Evolutionary conservation across 768 basidiomycete species (phyloP).

Genomic region (Lactifluus subvellereus): DNA sequence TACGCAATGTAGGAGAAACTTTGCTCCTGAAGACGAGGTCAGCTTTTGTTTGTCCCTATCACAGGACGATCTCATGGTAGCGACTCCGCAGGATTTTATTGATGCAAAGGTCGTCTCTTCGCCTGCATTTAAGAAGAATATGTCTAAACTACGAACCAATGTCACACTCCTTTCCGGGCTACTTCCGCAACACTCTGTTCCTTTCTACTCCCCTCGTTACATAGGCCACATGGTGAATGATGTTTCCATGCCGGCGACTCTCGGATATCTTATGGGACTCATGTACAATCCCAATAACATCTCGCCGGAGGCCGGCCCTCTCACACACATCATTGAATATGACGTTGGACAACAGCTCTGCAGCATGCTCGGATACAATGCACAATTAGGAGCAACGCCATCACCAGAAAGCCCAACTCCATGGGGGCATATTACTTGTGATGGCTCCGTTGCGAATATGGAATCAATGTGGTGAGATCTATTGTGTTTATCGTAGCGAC

Average conservation of each 20-base stretch:
- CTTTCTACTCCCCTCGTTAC: constrained; percentile 39
- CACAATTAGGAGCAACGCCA: constrained; percentile 2
- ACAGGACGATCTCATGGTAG: neutral
- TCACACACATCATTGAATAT: constrained; percentile 36
- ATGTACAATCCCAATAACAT: constrained; percentile 43
- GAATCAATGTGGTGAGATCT: constrained; percentile 40
- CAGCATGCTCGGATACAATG: constrained; percentile 37
- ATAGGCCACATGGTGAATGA: constrained; percentile 38
- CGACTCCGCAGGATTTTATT: constrained; percentile 25
- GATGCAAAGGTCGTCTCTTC: constrained; percentile 22
- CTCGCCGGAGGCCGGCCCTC: constrained; percentile 37
- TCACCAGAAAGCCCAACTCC: constrained; percentile 3
- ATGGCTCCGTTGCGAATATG: constrained; percentile 42
- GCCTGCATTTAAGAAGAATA: constrained; percentile 24
- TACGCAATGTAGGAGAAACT: constrained; percentile 27
- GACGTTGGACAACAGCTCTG: constrained; percentile 38
- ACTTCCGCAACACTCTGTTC: constrained; percentile 33
- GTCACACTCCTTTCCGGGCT: constrained; percentile 22
- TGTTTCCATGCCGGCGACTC: constrained; percentile 29
- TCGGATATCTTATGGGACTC: constrained; percentile 27
- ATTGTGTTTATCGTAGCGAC: neutral
- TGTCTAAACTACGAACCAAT: constrained; percentile 25
- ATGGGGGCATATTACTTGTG: constrained; percentile 44
- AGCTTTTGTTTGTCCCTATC: constrained; percentile 1
- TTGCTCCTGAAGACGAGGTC: constrained; percentile 32